Base-by-base conservation (phyloP, 2,329 filamentous ascomycete species). In the Curvularia spicifera region DNA sequence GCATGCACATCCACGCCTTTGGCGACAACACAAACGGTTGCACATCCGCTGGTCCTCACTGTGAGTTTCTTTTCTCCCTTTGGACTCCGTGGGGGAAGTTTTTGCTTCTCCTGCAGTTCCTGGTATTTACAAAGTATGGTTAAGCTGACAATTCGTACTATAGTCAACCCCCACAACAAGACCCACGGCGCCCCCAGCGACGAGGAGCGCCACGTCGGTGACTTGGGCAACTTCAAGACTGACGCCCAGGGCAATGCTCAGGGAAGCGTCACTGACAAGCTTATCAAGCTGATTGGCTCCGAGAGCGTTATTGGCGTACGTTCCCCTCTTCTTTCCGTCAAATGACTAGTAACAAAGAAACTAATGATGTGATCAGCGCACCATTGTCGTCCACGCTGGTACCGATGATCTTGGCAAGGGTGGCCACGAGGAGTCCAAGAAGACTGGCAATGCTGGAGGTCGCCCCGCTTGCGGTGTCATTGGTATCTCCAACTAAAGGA, bases 1-100 rank as follows among this genome's bases (percentile, higher is more conserved):
- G 92, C 81, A 93, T 98, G 87, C 95, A 99, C 86, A 89, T 99
- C 77, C 95, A 99, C 85, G 91, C 95, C 80, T 99, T 97, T 77
- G 95, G 95, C 79, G 95, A 98, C 87, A 98, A 98, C 87, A 98
- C 95, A 86, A 99, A 99, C 83, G 95, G 95, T 80, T 99, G 95
- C 91, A 98, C 94, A 69, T 96, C 91, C 69, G 95, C 95, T 69
- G 95, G 95, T 53, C 94, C 95, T 81, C 95, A 99, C 85, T 99
- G 93, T 96, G 84, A 78, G 91, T 57, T 29, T 28, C 26, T 6
- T n/a, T 9, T 7, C 12, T 37, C 33, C n/a, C 12, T 13, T 7
- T 37, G 31, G 10, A 31, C 28, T 31, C 5, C 5, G 9, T 9
- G 2, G 33, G 4, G 31, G 4, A 2, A 5, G 31, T 6, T 13